phyloP scores from a whole-genome alignment of 768 basidiomycete species.

The Suillus americanus region DNA sequence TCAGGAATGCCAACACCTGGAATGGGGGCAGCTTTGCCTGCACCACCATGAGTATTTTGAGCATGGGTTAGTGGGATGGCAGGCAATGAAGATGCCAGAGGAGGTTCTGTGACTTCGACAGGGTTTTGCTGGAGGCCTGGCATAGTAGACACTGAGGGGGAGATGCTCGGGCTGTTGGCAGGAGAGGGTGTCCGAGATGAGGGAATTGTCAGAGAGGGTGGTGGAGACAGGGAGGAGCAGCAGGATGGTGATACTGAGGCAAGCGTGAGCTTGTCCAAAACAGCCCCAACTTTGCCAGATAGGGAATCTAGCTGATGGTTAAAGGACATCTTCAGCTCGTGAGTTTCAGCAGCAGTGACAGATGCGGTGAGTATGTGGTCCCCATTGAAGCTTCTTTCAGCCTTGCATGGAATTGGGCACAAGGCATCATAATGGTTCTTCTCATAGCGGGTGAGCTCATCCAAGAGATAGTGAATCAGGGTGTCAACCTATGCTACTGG shows the following conservation, averaged over 20 bases:
- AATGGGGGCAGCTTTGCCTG: slow-evolving; percentile 2
- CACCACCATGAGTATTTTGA: too few relatives aligned
- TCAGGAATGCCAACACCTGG: slow-evolving; percentile 21
- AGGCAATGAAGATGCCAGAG: not conserved
- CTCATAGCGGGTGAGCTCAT: slow-evolving; percentile 34
- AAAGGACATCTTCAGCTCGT: slow-evolving; percentile 9
- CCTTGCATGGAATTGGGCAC: slow-evolving; percentile 21
- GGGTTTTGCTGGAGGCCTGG: too few relatives aligned
- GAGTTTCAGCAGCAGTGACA: slow-evolving; percentile 21
- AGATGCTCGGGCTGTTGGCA: too few relatives aligned
- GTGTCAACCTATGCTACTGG: slow-evolving; percentile 27
- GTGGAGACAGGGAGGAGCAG: not conserved
- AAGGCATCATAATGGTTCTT: slow-evolving; percentile 28
- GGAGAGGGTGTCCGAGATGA: not conserved
- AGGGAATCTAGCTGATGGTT: slow-evolving; percentile 7
- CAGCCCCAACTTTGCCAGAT: not conserved
- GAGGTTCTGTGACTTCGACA: too few relatives aligned
- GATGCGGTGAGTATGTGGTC: slow-evolving; percentile 18
- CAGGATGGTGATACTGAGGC: not conserved
- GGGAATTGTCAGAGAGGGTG: not conserved
- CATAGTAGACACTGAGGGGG: too few relatives aligned
- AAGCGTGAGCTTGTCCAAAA: not conserved
- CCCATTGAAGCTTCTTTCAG: slow-evolving; percentile 28
- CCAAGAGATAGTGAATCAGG: slow-evolving; percentile 35
- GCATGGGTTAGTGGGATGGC: too few relatives aligned